Evolutionary conservation across 2,329 filamentous ascomycete genomes (phyloP), one percentile per base, ranked within the genome.

Genomic region (Dactylonectria macrodidyma): DNA sequence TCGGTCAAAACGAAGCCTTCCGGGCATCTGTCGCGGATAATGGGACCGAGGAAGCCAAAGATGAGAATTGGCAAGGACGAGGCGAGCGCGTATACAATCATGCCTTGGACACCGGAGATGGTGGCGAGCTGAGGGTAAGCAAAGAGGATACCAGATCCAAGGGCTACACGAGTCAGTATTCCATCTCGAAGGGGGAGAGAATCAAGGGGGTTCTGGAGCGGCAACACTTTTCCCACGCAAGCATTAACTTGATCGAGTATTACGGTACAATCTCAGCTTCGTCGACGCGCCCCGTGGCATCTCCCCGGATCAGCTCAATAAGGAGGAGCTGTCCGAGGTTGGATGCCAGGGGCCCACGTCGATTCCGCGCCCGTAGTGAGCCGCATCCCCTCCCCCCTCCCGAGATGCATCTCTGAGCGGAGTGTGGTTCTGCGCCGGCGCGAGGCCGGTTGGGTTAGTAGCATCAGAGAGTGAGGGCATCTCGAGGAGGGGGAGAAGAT

Each of bases 181-280:
- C 65, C 56, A 55, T 56, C 69, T 36, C 19, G 24, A 44, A 56
- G 22, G 70, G 73, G 73, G 70, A 52, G 71, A 59, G 71, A 56
- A 65, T 68, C 70, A 68, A 75, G 73, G 75, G 77, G 77, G 79
- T 76, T 75, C 80, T 81, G 84, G 90, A 94, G 93, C 93, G 93
- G 93, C 93, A 95, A 92, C 93, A 95, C 93, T 88, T 95, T 95
- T 93, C 93, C 91, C 93, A 95, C 93, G 93, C 93, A 96, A 96
- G 93, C 92, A 95, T 95, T 96, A 95, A 93, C 93, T 96, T 96
- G 93, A 93, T 96, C 93, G 93, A 95, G 93, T 95, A 91, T 90
- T 86, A 95, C 93, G 93, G 93, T 96, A 90, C 92, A 91, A 92
- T 95, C 93, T 96, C 93, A 95, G 93, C 93, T 89, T 95, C 89